These are phyloP conservation scores for Aspergillus vadensis DNA, from an alignment of 2,329 filamentous ascomycete species.

Conservation along the genomic window DNA sequence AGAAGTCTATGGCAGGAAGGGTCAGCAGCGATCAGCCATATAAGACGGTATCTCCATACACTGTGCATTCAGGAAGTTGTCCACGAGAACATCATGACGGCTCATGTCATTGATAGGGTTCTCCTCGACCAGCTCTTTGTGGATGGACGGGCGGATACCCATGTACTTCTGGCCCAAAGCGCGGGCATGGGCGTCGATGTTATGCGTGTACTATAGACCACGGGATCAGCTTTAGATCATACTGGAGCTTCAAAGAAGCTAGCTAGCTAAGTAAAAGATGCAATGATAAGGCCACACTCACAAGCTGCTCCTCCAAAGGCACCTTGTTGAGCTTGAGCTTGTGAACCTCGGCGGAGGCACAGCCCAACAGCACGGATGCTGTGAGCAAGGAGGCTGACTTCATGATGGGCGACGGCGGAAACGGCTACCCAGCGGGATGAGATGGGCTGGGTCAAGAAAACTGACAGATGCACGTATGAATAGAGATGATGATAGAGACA, in stretches of 20 bases:
- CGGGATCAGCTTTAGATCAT: conserved; percentile 15
- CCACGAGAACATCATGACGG: conserved; percentile 80
- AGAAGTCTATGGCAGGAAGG: conserved; percentile 71
- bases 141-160: conserved; percentile 70
- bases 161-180: conserved; percentile 95
- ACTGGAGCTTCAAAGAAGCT: background rate
- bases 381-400: conserved; percentile 81
- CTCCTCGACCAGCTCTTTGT: conserved; percentile 77
- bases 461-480: conserved; percentile 19
- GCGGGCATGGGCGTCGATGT: conserved; percentile 78
- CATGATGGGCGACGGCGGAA: conserved; percentile 57
- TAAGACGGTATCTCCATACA: conserved; percentile 62
- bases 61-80: conserved; percentile 98
- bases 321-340: conserved; percentile 99
- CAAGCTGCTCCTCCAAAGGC: conserved; percentile 86
- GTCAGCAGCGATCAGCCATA: conserved; percentile 14
- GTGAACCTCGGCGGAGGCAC: conserved; percentile 83
- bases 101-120: conserved; percentile 66
- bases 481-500: conserved; percentile 26
- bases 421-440: conserved; percentile 10
- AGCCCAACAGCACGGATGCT: conserved; percentile 76
- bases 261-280: background rate
- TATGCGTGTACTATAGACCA: conserved; percentile 65
- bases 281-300: conserved; percentile 51
- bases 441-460: conserved; percentile 19